Percentiles rank a stretch among this genome's conserved stretches.
These are phyloP conservation scores for Dendrocalamus latiflorus DNA, from an alignment of 202 grass and related monocot species.

Conservation along the genomic window DNA sequence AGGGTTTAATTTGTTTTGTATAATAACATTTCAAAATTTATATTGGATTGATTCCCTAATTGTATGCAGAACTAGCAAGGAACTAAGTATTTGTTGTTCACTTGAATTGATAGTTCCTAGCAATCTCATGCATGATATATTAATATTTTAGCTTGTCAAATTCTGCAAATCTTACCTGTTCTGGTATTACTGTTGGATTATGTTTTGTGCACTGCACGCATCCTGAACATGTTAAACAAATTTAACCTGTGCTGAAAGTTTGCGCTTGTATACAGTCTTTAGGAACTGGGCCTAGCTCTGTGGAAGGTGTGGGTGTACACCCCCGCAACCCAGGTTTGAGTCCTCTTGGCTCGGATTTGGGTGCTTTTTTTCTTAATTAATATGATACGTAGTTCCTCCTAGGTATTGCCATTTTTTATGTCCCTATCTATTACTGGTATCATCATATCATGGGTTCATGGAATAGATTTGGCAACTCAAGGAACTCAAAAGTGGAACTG, in stretches of 20 bases:
- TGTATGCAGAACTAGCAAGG: not conserved
- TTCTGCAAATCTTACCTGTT: not conserved
- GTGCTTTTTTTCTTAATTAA: no score
- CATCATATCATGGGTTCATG: no score
- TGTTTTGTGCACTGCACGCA: not conserved
- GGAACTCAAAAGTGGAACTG: no score
- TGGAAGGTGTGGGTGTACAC: no score
- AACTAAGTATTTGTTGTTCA: not conserved
- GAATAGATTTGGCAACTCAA: no score
- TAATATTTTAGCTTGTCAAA: not conserved
- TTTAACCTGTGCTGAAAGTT: not conserved
- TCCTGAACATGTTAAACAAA: not conserved
- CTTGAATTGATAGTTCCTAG: not conserved
- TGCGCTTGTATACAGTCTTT: no score
- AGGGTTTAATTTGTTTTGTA: constrained; percentile 4
- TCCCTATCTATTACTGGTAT: not conserved
- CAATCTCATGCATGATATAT: not conserved
- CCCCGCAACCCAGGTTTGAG: no score
- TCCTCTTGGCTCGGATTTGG: no score
- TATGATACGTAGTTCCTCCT: no score
- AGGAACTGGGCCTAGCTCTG: no score
- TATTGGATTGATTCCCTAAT: not conserved
- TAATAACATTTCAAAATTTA: not conserved
- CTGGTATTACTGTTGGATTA: not conserved
- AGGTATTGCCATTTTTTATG: no score